Base-by-base conservation (phyloP, 2,329 filamentous ascomycete genomes). In the Fusarium penzigii region DNA sequence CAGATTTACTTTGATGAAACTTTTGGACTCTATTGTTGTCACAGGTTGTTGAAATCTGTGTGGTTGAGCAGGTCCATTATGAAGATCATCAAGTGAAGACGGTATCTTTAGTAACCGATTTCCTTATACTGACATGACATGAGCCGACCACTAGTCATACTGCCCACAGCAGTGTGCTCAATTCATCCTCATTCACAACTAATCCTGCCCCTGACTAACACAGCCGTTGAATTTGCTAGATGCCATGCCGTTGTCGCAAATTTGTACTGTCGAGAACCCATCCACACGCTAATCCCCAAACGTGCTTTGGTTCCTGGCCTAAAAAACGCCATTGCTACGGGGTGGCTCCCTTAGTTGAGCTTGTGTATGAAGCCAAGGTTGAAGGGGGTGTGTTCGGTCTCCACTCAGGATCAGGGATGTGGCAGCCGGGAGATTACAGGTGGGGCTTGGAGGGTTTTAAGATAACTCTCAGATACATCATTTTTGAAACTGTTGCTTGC, bases 301-400 rank as follows among this genome's bases (percentile, higher is more conserved):
- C 57, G 61, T 52, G 51, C 32, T 32, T 53, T 51, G 51, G 63
- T 65, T 63, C 62, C 63, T 65, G 63, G 62, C 55, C 65, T 57
- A 55, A 48, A 52, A 14, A 5, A 51, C 61, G 62, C 61, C 58
- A 62, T 61, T 36, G 61, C 52, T 57, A 57, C 55, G 59, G 60
- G 59, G 61, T 65, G 61, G 57, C 49, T 49, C 62, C 49, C 39
- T 61, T 50, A 54, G 53, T 36, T 50, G 49, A 49, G 41, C 51
- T 42, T 51, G 20, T 53, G 42, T 29, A 48, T 57, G 57, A 49
- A 44, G 51, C 49, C 48, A 46, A 29, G 25, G 47, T 32, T 53
- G 20, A 42, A 45, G 40, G 48, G 52, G 49, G 20, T 25, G 20
- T 25, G 20, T 7, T 7, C 7, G 20, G 20, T 25, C 20, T 25